A percentile compares a stretch with the other conserved stretches of the same genome.
phyloP scores from a whole-genome alignment of 2,329 filamentous ascomycete species.

The Sphaceloma murrayae region DNA sequence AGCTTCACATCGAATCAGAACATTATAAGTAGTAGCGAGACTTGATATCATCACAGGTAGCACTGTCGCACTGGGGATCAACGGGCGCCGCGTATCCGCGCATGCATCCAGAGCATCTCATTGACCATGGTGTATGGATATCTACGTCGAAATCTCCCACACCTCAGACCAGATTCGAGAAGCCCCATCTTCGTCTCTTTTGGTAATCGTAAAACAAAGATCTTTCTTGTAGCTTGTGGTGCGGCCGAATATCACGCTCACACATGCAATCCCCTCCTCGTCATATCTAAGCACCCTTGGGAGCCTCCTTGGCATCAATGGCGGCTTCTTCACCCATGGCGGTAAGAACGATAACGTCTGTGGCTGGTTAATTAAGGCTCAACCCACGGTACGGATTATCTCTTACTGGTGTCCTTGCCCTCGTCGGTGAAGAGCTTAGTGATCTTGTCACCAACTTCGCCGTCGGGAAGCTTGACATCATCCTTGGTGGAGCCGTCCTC shows the following conservation, averaged over 20 bases:
- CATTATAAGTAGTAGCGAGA: too few species aligned
- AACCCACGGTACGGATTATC: conserved; percentile 18
- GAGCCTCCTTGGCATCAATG: conserved; percentile 91
- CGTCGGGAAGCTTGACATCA: conserved; percentile 87
- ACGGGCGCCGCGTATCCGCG: neutral
- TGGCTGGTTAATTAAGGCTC: conserved; percentile 8
- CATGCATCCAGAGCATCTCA: conserved; percentile 10
- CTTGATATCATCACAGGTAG: neutral
- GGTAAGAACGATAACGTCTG: conserved; percentile 84
- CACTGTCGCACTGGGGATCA: too few species aligned
- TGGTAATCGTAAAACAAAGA: neutral
- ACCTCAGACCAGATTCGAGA: conserved; percentile 13
- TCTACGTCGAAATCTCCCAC: conserved; percentile 12
- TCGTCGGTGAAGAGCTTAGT: conserved; percentile 66
- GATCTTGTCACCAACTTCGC: conserved; percentile 82
- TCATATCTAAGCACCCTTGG: conserved; percentile 33
- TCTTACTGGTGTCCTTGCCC: conserved; percentile 91
- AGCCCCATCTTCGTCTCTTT: neutral
- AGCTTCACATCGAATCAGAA: too few species aligned
- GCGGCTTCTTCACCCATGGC: conserved; percentile 89
- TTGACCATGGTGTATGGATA: conserved; percentile 16
- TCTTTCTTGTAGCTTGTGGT: neutral
- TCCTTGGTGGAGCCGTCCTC: conserved; percentile 82
- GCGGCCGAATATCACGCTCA: conserved; percentile 15
- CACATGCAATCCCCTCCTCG: conserved; percentile 17